A percentile compares a stretch with the other conserved stretches of the same genome.
These are phyloP conservation scores for Populus tomentosa DNA, from an alignment of 441 rosid species.

Conservation along the genomic window DNA sequence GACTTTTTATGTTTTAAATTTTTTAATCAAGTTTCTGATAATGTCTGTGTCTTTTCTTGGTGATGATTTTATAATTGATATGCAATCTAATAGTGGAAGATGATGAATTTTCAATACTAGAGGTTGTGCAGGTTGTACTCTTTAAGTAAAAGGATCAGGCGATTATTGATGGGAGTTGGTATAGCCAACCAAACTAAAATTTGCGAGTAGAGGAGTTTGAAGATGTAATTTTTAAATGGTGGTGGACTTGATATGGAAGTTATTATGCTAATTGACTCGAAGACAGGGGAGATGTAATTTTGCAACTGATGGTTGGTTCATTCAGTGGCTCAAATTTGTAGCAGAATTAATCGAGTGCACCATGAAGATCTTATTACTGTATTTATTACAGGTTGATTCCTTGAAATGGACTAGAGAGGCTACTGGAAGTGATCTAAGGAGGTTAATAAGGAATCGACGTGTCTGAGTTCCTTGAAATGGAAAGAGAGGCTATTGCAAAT, in stretches of 20 bases:
- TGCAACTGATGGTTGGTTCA: neutral
- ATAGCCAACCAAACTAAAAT: neutral
- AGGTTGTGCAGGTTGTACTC: neutral
- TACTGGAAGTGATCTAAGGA: neutral
- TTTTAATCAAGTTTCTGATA: slow-evolving; percentile 3
- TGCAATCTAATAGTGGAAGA: neutral
- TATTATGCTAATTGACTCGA: neutral
- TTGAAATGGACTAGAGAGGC: neutral
- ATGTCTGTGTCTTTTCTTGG: neutral
- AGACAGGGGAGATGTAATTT: neutral
- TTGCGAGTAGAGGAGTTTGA: neutral
- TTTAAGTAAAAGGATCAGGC: neutral
- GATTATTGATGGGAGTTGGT: neutral
- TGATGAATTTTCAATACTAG: too few species aligned
- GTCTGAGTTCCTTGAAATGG: neutral
- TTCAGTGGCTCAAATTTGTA: neutral
- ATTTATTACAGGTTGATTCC: neutral
- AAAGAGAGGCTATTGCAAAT: neutral
- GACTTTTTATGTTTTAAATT: neutral
- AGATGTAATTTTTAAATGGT: neutral
- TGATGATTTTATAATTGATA: neutral
- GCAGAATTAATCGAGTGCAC: too few species aligned
- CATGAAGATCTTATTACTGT: too few species aligned
- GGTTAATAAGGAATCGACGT: neutral
- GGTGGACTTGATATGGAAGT: neutral